Conservation (phyloP, 768 basidiomycete species). For the Suillus decipiens region DNA sequence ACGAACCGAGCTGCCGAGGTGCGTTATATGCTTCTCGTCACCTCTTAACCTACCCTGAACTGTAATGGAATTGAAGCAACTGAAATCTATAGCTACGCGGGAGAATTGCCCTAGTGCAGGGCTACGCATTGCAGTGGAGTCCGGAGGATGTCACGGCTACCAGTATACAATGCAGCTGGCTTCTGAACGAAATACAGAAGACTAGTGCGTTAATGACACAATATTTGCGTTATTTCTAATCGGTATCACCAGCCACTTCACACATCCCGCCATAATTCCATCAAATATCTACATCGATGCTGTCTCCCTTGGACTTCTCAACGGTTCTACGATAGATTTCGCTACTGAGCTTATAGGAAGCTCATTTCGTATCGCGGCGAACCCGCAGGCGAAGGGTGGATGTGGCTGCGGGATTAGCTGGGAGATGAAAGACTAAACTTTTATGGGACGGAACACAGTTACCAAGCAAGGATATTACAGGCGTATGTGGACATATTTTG, state of each 20-base stretch:
- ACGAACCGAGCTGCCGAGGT: conserved; percentile 82
- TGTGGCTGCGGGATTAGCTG: conserved; percentile 97
- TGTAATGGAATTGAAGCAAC: conserved; percentile 59
- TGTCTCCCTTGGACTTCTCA: conserved; percentile 79
- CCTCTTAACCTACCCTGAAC: conserved; percentile 5
- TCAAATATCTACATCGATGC: conserved; percentile 85
- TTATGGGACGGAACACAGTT: neutral
- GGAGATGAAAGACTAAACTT: conserved; percentile 62
- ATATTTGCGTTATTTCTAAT: neutral
- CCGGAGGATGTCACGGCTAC: conserved; percentile 96
- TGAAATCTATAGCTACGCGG: conserved; percentile 65
- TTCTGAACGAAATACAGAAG: conserved; percentile 59
- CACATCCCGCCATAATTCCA: conserved; percentile 68
- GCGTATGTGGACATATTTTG: neutral
- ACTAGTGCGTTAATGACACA: conserved; percentile 66
- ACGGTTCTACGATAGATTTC: conserved; percentile 88
- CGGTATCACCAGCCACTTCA: conserved; percentile 53
- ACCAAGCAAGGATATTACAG: neutral
- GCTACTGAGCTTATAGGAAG: conserved; percentile 95
- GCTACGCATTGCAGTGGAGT: conserved; percentile 83
- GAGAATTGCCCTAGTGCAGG: conserved; percentile 66
- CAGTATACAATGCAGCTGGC: conserved; percentile 92
- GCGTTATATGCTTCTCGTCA: conserved; percentile 15
- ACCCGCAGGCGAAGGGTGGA: conserved; percentile 90
- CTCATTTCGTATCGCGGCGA: conserved; percentile 79